Evolutionary conservation across 176 grass and related monocot genomes (phyloP).

Genomic region (Eragrostis nindensis): DNA sequence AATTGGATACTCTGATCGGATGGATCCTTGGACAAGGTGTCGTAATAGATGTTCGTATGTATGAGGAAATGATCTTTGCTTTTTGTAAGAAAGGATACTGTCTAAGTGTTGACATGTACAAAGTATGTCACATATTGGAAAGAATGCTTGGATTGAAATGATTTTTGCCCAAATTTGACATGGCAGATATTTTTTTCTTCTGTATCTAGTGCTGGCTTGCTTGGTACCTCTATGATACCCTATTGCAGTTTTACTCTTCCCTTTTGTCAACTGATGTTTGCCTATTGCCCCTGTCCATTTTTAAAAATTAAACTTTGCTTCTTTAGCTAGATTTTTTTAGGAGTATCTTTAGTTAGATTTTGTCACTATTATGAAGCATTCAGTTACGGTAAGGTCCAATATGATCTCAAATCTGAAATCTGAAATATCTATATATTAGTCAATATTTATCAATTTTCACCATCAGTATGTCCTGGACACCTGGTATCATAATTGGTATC

Average conservation of each 20-base stretch:
- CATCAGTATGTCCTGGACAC: not conserved
- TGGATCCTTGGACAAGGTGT: conserved; percentile 63
- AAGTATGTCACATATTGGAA: conserved; percentile 69
- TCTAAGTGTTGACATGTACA: conserved; percentile 66
- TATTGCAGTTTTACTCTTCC: not conserved
- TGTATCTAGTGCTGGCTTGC: conserved; percentile 8
- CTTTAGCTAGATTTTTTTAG: not conserved
- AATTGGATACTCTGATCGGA: conserved; percentile 59
- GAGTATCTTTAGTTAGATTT: not conserved
- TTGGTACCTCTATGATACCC: not conserved
- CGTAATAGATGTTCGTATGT: conserved; percentile 63
- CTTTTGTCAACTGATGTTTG: not conserved
- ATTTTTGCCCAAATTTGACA: conserved; percentile 39
- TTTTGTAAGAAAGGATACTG: conserved; percentile 79
- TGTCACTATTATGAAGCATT: not conserved
- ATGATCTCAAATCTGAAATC: conserved; percentile 24
- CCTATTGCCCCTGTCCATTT: not conserved
- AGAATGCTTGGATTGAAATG: conserved; percentile 65
- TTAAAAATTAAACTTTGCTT: not conserved
- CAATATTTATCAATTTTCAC: not conserved
- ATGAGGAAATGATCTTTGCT: conserved; percentile 55
- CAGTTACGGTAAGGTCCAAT: not conserved
- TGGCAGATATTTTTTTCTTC: conserved; percentile 15
- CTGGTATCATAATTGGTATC: conserved; percentile 18
- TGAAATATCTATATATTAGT: conserved; percentile 3